Evolutionary conservation across 2,329 filamentous ascomycete species (phyloP), one percentile per base, ranked within the genome.

Genomic region (Trichoderma afroharzianum): DNA sequence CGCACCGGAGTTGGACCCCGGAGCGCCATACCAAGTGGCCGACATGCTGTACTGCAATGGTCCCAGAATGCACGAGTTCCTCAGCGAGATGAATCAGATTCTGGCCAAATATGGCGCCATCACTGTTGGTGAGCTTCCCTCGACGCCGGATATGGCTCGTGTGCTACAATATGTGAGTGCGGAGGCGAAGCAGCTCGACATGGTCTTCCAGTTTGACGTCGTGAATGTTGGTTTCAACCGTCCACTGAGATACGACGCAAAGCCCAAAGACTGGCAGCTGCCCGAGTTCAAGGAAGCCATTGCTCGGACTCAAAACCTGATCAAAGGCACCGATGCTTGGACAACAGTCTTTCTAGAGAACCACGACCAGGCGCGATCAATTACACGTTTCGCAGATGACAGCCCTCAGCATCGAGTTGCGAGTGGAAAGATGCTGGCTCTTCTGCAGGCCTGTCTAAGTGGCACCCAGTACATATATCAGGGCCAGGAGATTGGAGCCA

Each of bases 181-280:
- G 0, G 80, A 84, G 32, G 86, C 88, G 70, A 85, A 85, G 72
- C 87, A 92, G 78, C 81, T 93, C 63, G 87, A 89, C 77, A 93
- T 92, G 91, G 88, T 92, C 2, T 92, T 93, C 79, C 88, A 90
- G 74, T 90, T 91, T 73, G 88, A 90, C 74, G 85, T 90, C 12
- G 88, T 92, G 8, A 86, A 91, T 76, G 82, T 91, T 18, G 90
- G 87, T 6, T 83, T 85, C 68, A 86, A 87, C 70, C 78, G 82
- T 76, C 79, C 84, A 0, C 81, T 85, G 63, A 87, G 85, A 73
- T 87, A 88, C 76, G 85, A 88, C 70, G 88, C 86, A 43, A 81
- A 82, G 8, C 77, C 77, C 0, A 78, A 74, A 39, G 83, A 81
- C 55, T 90, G 82, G 77, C 82, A 79, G 8, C 81, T 89, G 7